phyloP scores from a whole-genome alignment of 345 rosid species.

The Laguncularia racemosa region DNA sequence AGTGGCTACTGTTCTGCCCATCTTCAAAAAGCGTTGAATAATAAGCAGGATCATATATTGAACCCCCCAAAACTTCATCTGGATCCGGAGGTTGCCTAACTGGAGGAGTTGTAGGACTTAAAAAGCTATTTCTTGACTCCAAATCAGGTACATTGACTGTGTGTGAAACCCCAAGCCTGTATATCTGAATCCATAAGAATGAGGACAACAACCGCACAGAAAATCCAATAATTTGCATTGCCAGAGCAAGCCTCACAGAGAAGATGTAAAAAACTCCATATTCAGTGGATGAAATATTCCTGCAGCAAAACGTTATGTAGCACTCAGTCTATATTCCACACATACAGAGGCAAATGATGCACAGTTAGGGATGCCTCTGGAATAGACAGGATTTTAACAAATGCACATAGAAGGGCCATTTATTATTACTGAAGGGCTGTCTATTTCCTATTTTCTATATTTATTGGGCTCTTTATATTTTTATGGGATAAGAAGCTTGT shows the following conservation, averaged over 20 bases:
- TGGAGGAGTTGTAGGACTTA: conserved; percentile 45
- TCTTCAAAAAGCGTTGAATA: conserved; percentile 62
- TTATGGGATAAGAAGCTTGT: too few relatives aligned
- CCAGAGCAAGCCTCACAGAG: conserved; percentile 71
- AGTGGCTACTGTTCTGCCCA: conserved; percentile 29
- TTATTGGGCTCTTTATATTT: too few relatives aligned
- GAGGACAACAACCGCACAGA: conserved; percentile 70
- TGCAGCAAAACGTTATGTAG: conserved; percentile 14
- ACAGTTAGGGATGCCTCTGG: too few relatives aligned
- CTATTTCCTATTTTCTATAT: too few relatives aligned
- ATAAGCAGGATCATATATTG: conserved; percentile 53
- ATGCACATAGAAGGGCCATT: too few relatives aligned
- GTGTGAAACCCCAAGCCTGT: conserved; percentile 62
- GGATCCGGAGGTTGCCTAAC: conserved; percentile 32
- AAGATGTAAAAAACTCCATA: conserved; percentile 45
- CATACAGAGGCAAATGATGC: too few relatives aligned
- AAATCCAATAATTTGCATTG: conserved; percentile 78
- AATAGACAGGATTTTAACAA: too few relatives aligned
- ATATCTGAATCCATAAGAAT: conserved; percentile 87
- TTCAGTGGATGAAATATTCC: conserved; percentile 50
- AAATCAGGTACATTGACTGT: conserved; percentile 38
- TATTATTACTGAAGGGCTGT: too few relatives aligned
- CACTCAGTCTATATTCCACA: neutral
- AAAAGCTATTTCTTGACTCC: conserved; percentile 58
- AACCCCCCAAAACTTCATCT: conserved; percentile 54